Conservation (phyloP, 2,329 filamentous ascomycete genomes). For the Chrysoporthe cubensis region DNA sequence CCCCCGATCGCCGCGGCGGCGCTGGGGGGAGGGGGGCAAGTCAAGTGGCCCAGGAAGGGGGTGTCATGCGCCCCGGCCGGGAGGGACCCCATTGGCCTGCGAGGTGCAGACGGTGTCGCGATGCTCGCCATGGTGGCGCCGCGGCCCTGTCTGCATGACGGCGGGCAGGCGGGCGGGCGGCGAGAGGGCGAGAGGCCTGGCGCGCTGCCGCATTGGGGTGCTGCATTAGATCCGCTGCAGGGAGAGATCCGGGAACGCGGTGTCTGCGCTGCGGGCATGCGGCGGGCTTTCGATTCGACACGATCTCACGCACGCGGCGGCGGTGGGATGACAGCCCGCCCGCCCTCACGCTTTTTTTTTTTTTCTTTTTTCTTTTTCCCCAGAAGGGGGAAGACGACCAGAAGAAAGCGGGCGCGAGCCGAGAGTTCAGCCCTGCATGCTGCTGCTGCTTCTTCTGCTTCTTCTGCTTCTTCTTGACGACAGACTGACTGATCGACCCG, state of each 20-base stretch:
- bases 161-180: background rate
- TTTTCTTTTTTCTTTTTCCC: background rate
- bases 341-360: background rate
- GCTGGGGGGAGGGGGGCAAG: too few relatives aligned
- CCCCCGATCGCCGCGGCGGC: too few relatives aligned
- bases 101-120: constrained; percentile 21
- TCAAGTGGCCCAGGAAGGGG: constrained; percentile 22
- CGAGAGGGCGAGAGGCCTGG: background rate
- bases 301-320: background rate
- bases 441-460: background rate
- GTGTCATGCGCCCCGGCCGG: constrained; percentile 27
- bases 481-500: background rate
- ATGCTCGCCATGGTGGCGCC: constrained; percentile 10
- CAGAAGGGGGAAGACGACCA: background rate
- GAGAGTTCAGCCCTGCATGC: constrained; percentile 12
- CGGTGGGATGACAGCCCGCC: background rate
- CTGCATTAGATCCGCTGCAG: constrained; percentile 5
- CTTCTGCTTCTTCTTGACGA: background rate
- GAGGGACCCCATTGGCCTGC: constrained; percentile 26
- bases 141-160: background rate
- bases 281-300: background rate
- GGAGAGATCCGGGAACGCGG: background rate
- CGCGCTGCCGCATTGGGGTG: constrained; percentile 7
- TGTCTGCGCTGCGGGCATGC: background rate
- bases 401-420: constrained; percentile 3